Percentiles rank a stretch among this genome's conserved stretches.
Evolutionary conservation across 2,329 filamentous ascomycete species (phyloP).

Genomic region (Fusarium guadeloupense): DNA sequence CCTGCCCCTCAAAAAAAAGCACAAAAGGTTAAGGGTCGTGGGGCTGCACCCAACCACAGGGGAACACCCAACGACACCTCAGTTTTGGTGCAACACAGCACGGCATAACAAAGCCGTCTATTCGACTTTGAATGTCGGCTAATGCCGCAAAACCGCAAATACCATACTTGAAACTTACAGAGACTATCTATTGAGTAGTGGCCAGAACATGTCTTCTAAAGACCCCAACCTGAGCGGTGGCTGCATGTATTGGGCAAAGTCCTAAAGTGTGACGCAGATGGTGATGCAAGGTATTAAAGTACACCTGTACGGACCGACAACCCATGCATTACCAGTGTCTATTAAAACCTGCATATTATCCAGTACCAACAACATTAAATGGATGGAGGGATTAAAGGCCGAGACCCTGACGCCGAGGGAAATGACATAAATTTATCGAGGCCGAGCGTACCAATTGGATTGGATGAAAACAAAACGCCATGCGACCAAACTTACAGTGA

Average conservation of each 20-base stretch:
- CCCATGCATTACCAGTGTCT: too few species aligned
- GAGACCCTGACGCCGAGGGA: background rate
- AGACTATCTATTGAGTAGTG: too few species aligned
- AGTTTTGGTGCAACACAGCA: slow-evolving; percentile 12
- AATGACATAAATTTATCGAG: slow-evolving; percentile 8
- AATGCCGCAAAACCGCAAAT: too few species aligned
- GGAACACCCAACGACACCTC: slow-evolving; percentile 21
- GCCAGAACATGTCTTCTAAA: too few species aligned
- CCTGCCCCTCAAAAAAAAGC: slow-evolving; percentile 30
- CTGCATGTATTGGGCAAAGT: too few species aligned
- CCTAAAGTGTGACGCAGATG: too few species aligned
- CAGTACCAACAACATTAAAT: too few species aligned
- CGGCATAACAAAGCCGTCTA: background rate
- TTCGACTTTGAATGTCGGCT: background rate
- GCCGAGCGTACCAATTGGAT: background rate
- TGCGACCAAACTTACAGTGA: slow-evolving; percentile 3
- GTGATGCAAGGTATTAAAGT: slow-evolving; percentile 8
- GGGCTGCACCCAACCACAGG: slow-evolving; percentile 27
- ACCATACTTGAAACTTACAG: too few species aligned
- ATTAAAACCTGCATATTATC: too few species aligned
- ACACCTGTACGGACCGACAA: too few species aligned
- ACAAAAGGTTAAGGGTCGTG: slow-evolving; percentile 28
- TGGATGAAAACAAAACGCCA: slow-evolving; percentile 16
- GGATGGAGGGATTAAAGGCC: background rate
- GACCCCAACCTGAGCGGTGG: too few species aligned